These are phyloP conservation scores for Agaricus sinodeliciosus DNA, from an alignment of 768 basidiomycete species.

Conservation along the genomic window DNA sequence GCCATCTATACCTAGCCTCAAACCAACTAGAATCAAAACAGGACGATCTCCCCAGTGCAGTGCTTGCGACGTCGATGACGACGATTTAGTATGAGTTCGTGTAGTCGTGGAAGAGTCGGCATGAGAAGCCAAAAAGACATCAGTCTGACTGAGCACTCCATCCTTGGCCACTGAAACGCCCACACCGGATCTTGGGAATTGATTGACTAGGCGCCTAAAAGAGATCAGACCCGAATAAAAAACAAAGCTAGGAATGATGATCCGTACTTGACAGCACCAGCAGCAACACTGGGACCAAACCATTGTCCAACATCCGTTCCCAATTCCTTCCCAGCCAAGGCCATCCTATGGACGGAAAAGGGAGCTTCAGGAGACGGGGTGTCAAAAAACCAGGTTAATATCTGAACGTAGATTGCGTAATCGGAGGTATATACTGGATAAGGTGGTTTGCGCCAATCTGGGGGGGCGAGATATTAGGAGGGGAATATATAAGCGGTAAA, in stretches of 20 bases:
- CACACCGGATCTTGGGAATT: conserved; percentile 74
- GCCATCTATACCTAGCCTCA: conserved; percentile 84
- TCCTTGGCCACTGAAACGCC: conserved; percentile 82
- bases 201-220: conserved; percentile 62
- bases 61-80: background rate
- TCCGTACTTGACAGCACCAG: conserved; percentile 85
- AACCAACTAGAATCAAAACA: conserved; percentile 81
- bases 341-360: conserved; percentile 96
- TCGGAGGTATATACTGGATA: conserved; percentile 49
- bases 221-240: background rate
- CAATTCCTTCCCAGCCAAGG: conserved; percentile 87
- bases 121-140: conserved; percentile 78
- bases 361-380: conserved; percentile 78
- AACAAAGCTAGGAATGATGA: background rate
- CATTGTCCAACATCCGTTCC: conserved; percentile 96
- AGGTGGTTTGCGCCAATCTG: conserved; percentile 84
- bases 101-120: conserved; percentile 17
- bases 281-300: conserved; percentile 98
- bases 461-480: background rate
- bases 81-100: background rate
- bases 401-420: conserved; percentile 85
- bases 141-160: conserved; percentile 74
- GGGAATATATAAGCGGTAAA: conserved; percentile 1
- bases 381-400: conserved; percentile 94
- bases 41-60: conserved; percentile 72